Percentiles rank a stretch among this genome's conserved stretches.
Conservation (phyloP, 1,139 yeast genomes). For the Pichia sp. region DNA sequence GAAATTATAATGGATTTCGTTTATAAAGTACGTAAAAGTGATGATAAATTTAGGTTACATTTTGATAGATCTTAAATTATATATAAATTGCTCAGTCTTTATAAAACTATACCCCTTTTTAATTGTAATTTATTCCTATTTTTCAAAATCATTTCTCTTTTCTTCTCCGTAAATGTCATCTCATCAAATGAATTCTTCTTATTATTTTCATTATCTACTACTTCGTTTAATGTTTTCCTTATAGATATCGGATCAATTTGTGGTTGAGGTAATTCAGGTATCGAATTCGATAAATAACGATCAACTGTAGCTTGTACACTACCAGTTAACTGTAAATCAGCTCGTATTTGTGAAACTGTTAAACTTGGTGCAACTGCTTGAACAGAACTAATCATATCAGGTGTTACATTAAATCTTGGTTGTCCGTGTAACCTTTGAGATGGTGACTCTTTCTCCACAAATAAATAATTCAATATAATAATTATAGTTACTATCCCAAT, state of each 20-base stretch:
- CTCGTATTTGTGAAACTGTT: constrained; percentile 60
- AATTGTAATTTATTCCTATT: constrained; percentile 39
- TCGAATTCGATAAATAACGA: constrained; percentile 31
- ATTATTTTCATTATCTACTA: constrained; percentile 23
- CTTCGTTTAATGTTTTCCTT: constrained; percentile 34
- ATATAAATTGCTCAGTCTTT: background rate
- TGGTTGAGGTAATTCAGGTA: background rate
- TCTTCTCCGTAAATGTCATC: constrained; percentile 37
- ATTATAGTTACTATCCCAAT: constrained; percentile 29
- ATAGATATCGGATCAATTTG: background rate
- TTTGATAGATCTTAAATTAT: constrained; percentile 21
- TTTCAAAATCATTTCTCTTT: constrained; percentile 41
- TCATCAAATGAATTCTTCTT: constrained; percentile 25
- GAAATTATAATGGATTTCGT: constrained; percentile 74
- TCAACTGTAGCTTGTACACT: constrained; percentile 78
- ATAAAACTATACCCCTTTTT: constrained; percentile 12
- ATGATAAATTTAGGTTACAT: constrained; percentile 30
- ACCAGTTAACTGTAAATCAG: constrained; percentile 56
- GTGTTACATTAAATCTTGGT: constrained; percentile 32
- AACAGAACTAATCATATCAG: constrained; percentile 79
- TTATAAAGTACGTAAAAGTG: constrained; percentile 65
- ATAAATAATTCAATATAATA: constrained; percentile 53
- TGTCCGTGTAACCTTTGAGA: constrained; percentile 9
- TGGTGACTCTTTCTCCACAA: constrained; percentile 27
- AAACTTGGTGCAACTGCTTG: constrained; percentile 74